phyloP scores from a whole-genome alignment of 2,329 filamentous ascomycete genomes.

The Lasiodiplodia citricola region DNA sequence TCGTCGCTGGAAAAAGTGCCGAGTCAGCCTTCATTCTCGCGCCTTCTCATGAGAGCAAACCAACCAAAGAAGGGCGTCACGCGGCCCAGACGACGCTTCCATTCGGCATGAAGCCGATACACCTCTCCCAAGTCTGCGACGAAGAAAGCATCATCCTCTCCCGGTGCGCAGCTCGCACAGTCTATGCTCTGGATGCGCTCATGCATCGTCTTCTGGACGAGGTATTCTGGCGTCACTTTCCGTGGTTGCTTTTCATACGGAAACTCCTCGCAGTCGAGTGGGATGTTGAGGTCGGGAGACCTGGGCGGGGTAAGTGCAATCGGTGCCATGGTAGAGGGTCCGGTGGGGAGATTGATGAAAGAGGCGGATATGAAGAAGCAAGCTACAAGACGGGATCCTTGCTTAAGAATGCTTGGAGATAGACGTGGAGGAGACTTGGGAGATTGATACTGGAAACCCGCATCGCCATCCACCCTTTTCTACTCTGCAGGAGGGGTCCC shows the following conservation, averaged over 20 bases:
- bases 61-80: conserved; percentile 90
- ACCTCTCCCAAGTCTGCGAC: conserved; percentile 94
- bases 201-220: conserved; percentile 82
- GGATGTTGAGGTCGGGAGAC: not conserved
- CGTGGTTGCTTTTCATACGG: not conserved
- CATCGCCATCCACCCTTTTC: not conserved
- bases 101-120: conserved; percentile 92
- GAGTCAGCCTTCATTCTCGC: not conserved
- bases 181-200: conserved; percentile 79
- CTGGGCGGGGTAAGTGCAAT: not conserved
- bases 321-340: not conserved
- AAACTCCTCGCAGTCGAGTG: not conserved
- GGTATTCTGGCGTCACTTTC: conserved; percentile 63
- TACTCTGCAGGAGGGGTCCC: not conserved
- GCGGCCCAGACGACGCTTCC: conserved; percentile 86
- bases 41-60: conserved; percentile 40
- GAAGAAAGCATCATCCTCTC: conserved; percentile 93
- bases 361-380: not conserved
- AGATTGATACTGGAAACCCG: not conserved
- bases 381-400: not conserved
- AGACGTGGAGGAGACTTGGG: not conserved
- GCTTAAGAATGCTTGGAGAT: not conserved
- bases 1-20: conserved; percentile 69
- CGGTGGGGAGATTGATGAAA: not conserved
- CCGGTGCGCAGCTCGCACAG: conserved; percentile 80